Evolutionary conservation across 257 asterid species (phyloP), one percentile per base, ranked within the genome.

Genomic region (Cynanchum wilfordii): DNA sequence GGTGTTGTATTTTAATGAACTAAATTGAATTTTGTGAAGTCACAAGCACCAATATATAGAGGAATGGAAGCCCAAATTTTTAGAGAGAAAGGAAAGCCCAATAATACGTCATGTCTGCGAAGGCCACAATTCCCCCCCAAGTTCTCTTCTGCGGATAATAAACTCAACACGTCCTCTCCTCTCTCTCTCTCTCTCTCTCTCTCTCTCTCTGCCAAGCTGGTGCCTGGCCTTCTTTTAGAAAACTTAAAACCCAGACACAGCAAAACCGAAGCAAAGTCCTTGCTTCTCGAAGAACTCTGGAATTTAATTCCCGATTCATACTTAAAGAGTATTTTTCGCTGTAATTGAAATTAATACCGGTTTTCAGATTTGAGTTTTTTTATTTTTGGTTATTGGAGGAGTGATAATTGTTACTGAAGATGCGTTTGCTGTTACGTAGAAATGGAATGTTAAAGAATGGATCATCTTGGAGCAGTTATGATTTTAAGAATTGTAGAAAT

Each of bases 401-500:
- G 44, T 40, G n/a, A 45, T 47, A 44, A 9, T 68, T 40, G 72
- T 25, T 45, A 44, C 15, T 29, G 75, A 81, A 47, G 86, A 89
- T 89, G 97, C 84, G 86, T 87, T 80, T 87, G 71, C 71, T 80
- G 29, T 71, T 77, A 84, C 83, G 85, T 66, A 77, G 83, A 25
- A 19, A 66, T 77, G 80, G 56, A 30, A 33, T 24, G 36, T 73
- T 62, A 4, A 85, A 78, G 50, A 63, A 66, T 73, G 82, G 84
- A 71, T 64, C 81, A 49, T 54, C 55, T 51, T 65, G 67, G 51
- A 77, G 67, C 42, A 45, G 42, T 75, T 51, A 76, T 51, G 87
- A 87, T 77, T 77, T 86, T 52, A 71, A 30, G 69, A 77, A 45
- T 56, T 71, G 47, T 56, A 82, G 96, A 75, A 83, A 79, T 22